Conservation (phyloP, 2,329 filamentous ascomycete genomes). For the Alternaria rosae region DNA sequence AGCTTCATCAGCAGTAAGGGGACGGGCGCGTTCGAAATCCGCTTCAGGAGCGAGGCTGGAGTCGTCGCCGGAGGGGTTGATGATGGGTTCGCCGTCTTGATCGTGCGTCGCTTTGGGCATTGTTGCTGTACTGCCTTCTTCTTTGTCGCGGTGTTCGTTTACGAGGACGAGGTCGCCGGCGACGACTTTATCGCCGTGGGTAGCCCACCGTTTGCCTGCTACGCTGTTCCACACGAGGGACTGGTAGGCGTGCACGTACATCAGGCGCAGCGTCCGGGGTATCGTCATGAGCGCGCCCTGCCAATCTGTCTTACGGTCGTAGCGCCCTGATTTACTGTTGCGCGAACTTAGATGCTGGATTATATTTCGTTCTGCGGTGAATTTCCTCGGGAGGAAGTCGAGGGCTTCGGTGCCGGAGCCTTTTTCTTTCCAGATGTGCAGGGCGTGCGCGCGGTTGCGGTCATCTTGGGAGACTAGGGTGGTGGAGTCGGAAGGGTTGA, state of each 20-base stretch:
- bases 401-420: constrained; percentile 68
- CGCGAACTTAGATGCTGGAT: constrained; percentile 73
- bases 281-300: constrained; percentile 82
- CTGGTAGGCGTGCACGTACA: constrained; percentile 98
- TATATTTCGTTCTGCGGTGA: constrained; percentile 78
- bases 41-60: constrained; percentile 62
- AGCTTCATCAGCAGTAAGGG: constrained; percentile 79
- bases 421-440: constrained; percentile 74
- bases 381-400: constrained; percentile 76
- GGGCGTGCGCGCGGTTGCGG: constrained; percentile 76
- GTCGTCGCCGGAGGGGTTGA: constrained; percentile 66
- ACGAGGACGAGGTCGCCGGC: constrained; percentile 84
- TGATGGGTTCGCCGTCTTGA: constrained; percentile 70
- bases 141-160: constrained; percentile 63
- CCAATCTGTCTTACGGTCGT: constrained; percentile 69
- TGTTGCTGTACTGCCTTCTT: constrained; percentile 35
- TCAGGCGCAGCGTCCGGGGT: constrained; percentile 80
- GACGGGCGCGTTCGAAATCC: constrained; percentile 72
- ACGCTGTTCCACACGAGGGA: constrained; percentile 92
- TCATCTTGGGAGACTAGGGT: constrained; percentile 75
- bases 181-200: constrained; percentile 76
- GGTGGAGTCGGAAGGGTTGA: constrained; percentile 39
- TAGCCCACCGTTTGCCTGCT: constrained; percentile 79
- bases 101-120: constrained; percentile 51
- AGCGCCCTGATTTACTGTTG: constrained; percentile 55